Evolutionary conservation across 345 rosid genomes (phyloP).

Genomic region (Iberis pinnata): DNA sequence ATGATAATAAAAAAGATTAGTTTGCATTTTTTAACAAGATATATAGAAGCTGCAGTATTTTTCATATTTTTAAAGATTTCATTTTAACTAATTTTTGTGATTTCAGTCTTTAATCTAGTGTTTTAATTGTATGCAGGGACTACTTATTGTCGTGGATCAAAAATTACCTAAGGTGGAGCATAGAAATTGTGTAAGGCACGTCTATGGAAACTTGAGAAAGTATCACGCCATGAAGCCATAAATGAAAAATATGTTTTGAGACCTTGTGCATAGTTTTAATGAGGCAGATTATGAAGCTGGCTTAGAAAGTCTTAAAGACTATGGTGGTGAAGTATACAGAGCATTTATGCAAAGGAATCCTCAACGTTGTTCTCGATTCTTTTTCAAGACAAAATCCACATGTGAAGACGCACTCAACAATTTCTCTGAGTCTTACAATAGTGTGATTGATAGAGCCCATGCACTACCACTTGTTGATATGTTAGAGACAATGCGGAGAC

Average conservation of each 20-base stretch:
- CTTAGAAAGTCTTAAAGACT: background rate
- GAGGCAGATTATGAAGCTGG: background rate
- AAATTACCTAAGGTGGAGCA: background rate
- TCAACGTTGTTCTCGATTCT: background rate
- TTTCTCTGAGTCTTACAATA: background rate
- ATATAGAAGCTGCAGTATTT: too few species aligned
- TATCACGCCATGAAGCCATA: background rate
- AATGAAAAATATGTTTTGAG: background rate
- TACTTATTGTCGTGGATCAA: background rate
- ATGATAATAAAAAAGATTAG: too few species aligned
- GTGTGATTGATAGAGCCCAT: background rate
- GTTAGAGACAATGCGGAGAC: background rate
- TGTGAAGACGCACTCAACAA: background rate
- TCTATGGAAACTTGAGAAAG: background rate
- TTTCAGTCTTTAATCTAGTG: too few species aligned
- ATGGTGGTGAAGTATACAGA: background rate
- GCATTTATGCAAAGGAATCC: background rate
- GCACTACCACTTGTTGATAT: background rate
- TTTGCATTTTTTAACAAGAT: too few species aligned
- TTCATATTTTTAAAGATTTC: too few species aligned
- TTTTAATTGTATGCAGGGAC: background rate
- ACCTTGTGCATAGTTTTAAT: background rate
- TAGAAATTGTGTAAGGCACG: background rate
- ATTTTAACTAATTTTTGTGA: too few species aligned
- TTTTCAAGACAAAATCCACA: background rate